Percentiles rank a stretch among this genome's conserved stretches.
Evolutionary conservation across 805 yeast genomes (phyloP).

Genomic region (Candida qinlingensis): DNA sequence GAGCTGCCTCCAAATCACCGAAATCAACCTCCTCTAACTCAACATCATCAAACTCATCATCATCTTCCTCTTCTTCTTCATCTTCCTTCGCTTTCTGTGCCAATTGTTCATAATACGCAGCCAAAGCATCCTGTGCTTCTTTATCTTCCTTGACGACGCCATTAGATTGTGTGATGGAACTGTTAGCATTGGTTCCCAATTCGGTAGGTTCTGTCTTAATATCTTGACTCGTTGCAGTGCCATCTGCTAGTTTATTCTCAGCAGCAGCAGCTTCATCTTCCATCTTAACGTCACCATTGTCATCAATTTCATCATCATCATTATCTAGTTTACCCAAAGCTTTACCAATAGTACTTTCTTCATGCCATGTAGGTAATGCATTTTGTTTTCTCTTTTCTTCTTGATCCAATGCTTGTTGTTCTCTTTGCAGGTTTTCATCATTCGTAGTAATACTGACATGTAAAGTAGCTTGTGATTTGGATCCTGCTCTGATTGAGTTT

Average conservation of each 20-base stretch:
- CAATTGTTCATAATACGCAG: slow-evolving; percentile 23
- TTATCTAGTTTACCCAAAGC: slow-evolving; percentile 50
- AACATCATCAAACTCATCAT: slow-evolving; percentile 61
- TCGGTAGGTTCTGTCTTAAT: slow-evolving; percentile 7
- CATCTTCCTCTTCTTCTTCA: slow-evolving; percentile 31
- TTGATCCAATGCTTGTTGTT: slow-evolving; percentile 58
- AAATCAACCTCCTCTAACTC: slow-evolving; percentile 43
- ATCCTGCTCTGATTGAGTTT: slow-evolving; percentile 45
- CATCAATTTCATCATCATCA: slow-evolving; percentile 53
- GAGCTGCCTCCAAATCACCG: slow-evolving; percentile 26
- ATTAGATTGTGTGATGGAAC: slow-evolving; percentile 10
- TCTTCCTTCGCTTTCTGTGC: slow-evolving; percentile 23
- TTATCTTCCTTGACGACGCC: slow-evolving; percentile 20
- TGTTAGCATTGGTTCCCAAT: slow-evolving; percentile 7
- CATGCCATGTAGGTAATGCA: slow-evolving; percentile 96
- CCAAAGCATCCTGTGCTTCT: slow-evolving; percentile 23
- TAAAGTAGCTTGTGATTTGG: slow-evolving; percentile 75
- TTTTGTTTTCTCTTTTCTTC: slow-evolving; percentile 79
- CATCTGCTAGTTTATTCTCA: slow-evolving; percentile 5
- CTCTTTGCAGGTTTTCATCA: slow-evolving; percentile 70
- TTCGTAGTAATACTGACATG: slow-evolving; percentile 84
- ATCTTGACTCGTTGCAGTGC: slow-evolving; percentile 11
- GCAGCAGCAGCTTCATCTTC: slow-evolving; percentile 6
- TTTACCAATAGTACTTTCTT: slow-evolving; percentile 80
- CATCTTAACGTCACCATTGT: slow-evolving; percentile 33